A percentile compares a stretch with the other conserved stretches of the same genome.
Evolutionary conservation across 2,329 filamentous ascomycete genomes (phyloP).

Genomic region (Stachybotrys echinatus): DNA sequence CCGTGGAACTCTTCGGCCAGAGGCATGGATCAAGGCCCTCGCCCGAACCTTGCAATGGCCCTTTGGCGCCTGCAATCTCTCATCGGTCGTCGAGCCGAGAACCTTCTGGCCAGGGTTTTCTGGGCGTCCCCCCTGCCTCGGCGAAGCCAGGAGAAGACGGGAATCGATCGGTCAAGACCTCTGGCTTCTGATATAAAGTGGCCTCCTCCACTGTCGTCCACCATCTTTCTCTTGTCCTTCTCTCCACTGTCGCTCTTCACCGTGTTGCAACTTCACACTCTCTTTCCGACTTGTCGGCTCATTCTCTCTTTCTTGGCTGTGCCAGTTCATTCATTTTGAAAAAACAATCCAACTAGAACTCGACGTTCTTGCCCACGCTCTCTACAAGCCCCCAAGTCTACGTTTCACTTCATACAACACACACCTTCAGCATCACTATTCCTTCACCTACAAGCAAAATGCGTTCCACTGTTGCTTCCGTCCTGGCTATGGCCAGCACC

Average conservation of each 20-base stretch:
- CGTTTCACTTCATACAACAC: constrained; percentile 1
- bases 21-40: not conserved
- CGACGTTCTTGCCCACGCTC: not conserved
- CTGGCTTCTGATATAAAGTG: not conserved
- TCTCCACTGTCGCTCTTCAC: constrained; percentile 1
- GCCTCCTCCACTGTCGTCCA: not conserved
- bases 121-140: not conserved
- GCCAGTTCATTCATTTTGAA: constrained; percentile 10
- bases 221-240: not conserved
- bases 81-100: not conserved
- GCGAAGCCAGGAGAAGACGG: not conserved
- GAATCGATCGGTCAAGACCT: not conserved
- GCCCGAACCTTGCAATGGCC: not conserved
- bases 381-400: not conserved
- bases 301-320: constrained; percentile 3
- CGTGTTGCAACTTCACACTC: constrained; percentile 1
- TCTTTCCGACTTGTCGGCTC: constrained; percentile 1
- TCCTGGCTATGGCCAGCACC: constrained; percentile 29
- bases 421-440: not conserved
- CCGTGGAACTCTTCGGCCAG: not conserved
- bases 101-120: not conserved
- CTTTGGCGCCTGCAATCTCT: not conserved
- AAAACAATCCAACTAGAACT: constrained; percentile 7
- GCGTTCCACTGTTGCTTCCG: constrained; percentile 25
- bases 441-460: constrained; percentile 18